Percentiles rank a stretch among this genome's conserved stretches.
phyloP scores from a whole-genome alignment of 345 rosid species.

The Draba incana region DNA sequence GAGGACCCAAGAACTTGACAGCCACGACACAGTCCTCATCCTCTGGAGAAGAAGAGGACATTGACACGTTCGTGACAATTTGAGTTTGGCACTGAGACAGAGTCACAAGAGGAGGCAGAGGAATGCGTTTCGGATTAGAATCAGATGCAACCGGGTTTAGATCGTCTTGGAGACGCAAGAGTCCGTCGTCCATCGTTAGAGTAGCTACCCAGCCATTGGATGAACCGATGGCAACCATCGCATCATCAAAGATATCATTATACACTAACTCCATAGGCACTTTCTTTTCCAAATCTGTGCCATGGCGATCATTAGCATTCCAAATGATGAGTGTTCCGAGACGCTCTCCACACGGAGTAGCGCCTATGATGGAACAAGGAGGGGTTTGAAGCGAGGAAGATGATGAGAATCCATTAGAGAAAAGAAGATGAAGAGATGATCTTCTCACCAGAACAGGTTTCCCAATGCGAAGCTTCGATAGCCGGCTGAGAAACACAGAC shows the following conservation, averaged over 20 bases:
- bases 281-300: background rate
- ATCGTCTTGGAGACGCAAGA: conserved; percentile 5
- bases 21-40: conserved; percentile 3
- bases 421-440: background rate
- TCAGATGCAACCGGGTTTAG: background rate
- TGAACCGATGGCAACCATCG: background rate
- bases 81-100: conserved; percentile 6
- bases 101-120: conserved; percentile 6
- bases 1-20: conserved; percentile 7
- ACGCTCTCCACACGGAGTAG: background rate
- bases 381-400: conserved; percentile 2
- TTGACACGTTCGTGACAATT: background rate
- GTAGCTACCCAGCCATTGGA: conserved; percentile 18
- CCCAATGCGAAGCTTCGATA: background rate
- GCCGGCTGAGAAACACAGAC: conserved; percentile 7
- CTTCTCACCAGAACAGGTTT: background rate
- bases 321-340: background rate
- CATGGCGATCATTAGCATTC: background rate
- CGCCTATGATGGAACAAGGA: background rate
- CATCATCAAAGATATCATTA: background rate
- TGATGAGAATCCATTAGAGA: conserved; percentile 15
- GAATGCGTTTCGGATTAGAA: background rate
- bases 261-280: background rate
- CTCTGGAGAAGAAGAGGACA: conserved; percentile 4
- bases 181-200: background rate